Evolutionary conservation across 345 rosid genomes (phyloP), one percentile per base, ranked within the genome.

Genomic region (Pistacia vera): DNA sequence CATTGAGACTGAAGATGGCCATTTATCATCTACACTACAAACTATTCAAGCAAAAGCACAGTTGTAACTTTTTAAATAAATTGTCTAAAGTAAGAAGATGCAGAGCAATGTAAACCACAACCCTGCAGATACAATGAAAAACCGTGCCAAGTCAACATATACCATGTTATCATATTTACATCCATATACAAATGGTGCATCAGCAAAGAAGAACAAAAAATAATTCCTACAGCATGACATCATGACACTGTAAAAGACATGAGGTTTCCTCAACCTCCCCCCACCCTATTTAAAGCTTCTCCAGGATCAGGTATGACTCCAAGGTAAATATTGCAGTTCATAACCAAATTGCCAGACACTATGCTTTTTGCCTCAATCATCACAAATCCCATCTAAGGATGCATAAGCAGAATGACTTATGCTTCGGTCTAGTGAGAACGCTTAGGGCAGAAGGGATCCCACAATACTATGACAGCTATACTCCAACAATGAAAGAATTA

Each of bases 1-100:
- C 59, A 79, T 33, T 64, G 28, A 41, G 17, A 63, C 51, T 30
- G 30, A 63, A 68, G 7, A n/a, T 65, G 68, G 22, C 30, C 28
- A n/a, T 65, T 41, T 18, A 65, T 65, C 49, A 36, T 38, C 1
- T 0, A 14, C 44, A 63, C 36, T 18, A 65, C 52, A 54, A 54
- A 54, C 7, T 0, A 54, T 54, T 54, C 18, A 54, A 54, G 20
- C 1, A 13, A 54, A 54, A 54, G 57, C n/a, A 5, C 16, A 13
- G 57, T 13, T 54, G 18, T 3, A 54, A 54, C 18, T 54, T 54
- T 54, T 54, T 54, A 13, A 16, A 54, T 2, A 54, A 54, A 54
- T 18, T 54, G 16, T 54, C 57, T 54, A 54, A 54, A 54, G 57
- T 18, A 54, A 16, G 18, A 54, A 16, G 33, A 54, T 54, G 57